Evolutionary conservation across 2,329 filamentous ascomycete species (phyloP), one percentile per base, ranked within the genome.

Genomic region (Chrysosporium queenslandicum): DNA sequence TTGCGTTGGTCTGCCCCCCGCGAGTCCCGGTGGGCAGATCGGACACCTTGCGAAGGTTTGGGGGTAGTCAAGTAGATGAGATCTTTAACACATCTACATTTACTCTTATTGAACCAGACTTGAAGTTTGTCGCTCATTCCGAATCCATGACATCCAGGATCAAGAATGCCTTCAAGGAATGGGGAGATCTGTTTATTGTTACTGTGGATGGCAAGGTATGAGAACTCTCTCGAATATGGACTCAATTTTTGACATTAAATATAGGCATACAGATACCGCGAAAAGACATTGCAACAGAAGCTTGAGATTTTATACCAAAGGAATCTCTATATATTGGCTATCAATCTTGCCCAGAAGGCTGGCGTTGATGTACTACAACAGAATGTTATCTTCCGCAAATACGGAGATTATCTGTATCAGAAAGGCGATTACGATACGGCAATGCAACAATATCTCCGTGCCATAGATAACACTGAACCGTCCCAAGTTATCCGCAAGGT

Each of bases 361-460:
- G 87, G 88, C 1, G 77, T 96, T 62, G 87, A 90, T 66, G 70
- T 74, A 2, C 74, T 83, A 43, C 87, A 96, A 66, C 87, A 94
- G 61, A 96, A 94, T 61, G 75, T 86, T 53, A 98, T 98, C 54
- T 94, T 91, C 64, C 83, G 91, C 54, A 90, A 85, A 65, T 97
- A 95, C 67, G 92, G 91, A 11, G 92, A 98, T 65, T 87, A 91
- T 62, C 71, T 97, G 2, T 97, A 98, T 63, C 87, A 94, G 58
- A 95, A 94, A 63, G 88, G 86, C 3, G 90, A 96, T 64, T 98
- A 91, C 63, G 92, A 98, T 64, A 92, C 87, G 5, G 90, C 94
- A n/a, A 98, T 98, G 94, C 85, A 94, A 61, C 92, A 97, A 67
- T 98, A 98, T 64, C 82, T 98, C 56, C 86, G 88, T 60, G 91